Conservation (phyloP, 2,329 filamentous ascomycete species). For the Capronia coronata region DNA sequence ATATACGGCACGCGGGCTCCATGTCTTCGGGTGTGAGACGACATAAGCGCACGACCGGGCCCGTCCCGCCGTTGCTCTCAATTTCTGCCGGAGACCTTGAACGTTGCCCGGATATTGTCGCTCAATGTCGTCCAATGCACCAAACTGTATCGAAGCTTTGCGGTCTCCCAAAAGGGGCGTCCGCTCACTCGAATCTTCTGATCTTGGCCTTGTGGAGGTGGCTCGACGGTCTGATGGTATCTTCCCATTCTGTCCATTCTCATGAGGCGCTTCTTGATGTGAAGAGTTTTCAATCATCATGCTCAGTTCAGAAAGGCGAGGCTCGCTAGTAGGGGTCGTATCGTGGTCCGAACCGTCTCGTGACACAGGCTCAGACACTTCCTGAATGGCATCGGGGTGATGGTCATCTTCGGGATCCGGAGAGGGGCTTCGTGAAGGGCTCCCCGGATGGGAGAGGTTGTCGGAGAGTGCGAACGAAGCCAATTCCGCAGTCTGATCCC, state of each 20-base stretch:
- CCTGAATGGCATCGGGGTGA: conserved; percentile 48
- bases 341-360: conserved; percentile 39
- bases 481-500: conserved; percentile 80
- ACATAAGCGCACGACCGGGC: conserved; percentile 18
- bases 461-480: conserved; percentile 74
- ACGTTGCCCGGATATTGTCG: conserved; percentile 21
- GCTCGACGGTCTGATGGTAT: background rate
- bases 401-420: conserved; percentile 23
- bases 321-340: conserved; percentile 26
- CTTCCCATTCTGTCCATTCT: conserved; percentile 22
- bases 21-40: conserved; percentile 59
- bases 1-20: conserved; percentile 63
- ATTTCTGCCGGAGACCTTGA: conserved; percentile 1
- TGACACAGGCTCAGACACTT: conserved; percentile 55
- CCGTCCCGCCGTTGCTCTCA: conserved; percentile 9
- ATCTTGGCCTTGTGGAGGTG: conserved; percentile 4
- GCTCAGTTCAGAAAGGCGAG: conserved; percentile 44
- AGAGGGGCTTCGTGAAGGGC: conserved; percentile 15
- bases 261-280: conserved; percentile 27
- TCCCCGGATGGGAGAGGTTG: conserved; percentile 18
- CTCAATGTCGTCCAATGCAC: conserved; percentile 30
- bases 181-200: conserved; percentile 27
- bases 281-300: conserved; percentile 44
- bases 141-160: conserved; percentile 18
- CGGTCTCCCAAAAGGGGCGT: conserved; percentile 25